A percentile compares a stretch with the other conserved stretches of the same genome.
phyloP scores from a whole-genome alignment of 2,329 filamentous ascomycete species.

The Ophiocordyceps unilateralis region DNA sequence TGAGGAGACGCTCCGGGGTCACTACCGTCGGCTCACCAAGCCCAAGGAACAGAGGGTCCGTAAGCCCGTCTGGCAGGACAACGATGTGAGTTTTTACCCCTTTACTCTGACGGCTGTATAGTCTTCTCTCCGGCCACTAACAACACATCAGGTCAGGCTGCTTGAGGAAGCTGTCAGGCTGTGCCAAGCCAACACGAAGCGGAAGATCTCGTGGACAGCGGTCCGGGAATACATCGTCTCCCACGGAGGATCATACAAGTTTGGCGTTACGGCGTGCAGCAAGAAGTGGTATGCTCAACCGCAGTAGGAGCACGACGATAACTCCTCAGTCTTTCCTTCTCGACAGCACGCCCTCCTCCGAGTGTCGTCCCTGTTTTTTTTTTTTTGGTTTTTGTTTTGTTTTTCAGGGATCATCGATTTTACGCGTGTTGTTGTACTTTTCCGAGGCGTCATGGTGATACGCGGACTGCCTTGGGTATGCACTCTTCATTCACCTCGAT shows the following conservation, averaged over 20 bases:
- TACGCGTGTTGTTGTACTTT: too few relatives aligned
- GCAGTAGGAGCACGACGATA: too few relatives aligned
- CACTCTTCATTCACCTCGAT: too few relatives aligned
- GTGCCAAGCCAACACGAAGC: slow-evolving; percentile 9
- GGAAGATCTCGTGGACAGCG: slow-evolving; percentile 37
- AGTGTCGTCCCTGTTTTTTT: too few relatives aligned
- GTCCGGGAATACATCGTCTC: slow-evolving; percentile 34
- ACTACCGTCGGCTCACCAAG: neutral
- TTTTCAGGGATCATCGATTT: too few relatives aligned
- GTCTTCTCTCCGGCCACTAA: neutral
- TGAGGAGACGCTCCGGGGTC: slow-evolving; percentile 1
- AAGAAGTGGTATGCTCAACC: slow-evolving; percentile 27
- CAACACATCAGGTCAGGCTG: slow-evolving; percentile 21
- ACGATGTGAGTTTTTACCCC: neutral
- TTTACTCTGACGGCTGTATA: too few relatives aligned
- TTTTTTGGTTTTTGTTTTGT: too few relatives aligned
- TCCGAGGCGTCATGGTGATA: too few relatives aligned
- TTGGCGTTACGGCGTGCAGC: slow-evolving; percentile 40
- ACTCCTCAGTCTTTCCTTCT: too few relatives aligned
- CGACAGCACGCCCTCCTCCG: too few relatives aligned
- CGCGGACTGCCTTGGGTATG: too few relatives aligned
- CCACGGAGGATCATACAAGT: slow-evolving; percentile 38
- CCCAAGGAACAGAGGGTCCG: neutral
- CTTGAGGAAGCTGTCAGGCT: slow-evolving; percentile 25
- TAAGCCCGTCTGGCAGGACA: slow-evolving; percentile 1